Conservation (phyloP, 495 filamentous ascomycete species). For the Staphylotrichum tortipilum region DNA sequence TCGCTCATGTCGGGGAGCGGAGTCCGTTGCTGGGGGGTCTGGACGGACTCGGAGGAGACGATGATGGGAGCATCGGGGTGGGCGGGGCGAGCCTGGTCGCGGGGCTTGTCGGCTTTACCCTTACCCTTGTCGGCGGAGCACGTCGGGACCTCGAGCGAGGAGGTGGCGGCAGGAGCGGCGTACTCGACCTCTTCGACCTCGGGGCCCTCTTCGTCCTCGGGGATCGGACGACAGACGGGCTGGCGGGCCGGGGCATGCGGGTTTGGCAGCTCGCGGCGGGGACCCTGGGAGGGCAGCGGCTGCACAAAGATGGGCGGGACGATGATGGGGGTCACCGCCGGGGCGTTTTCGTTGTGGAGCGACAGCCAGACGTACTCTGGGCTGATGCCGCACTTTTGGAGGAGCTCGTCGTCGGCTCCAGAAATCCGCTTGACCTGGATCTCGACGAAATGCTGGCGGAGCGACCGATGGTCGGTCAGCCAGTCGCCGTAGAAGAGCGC, state of each 20-base stretch:
- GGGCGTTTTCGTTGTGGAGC: conserved; percentile 3
- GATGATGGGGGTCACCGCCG: neutral
- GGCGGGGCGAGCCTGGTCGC: neutral
- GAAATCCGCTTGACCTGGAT: conserved; percentile 25
- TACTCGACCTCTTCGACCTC: neutral
- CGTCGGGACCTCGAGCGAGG: neutral
- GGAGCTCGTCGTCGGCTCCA: conserved; percentile 11
- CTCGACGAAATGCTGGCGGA: conserved; percentile 16
- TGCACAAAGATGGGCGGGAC: neutral
- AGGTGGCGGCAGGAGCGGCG: neutral
- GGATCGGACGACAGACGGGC: neutral
- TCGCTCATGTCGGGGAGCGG: neutral
- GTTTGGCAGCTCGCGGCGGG: neutral
- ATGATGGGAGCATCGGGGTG: neutral
- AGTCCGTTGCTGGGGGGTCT: neutral
- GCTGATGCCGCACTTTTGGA: conserved; percentile 10
- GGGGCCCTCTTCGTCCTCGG: neutral
- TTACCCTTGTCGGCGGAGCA: conserved; percentile 9
- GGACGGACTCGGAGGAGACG: neutral
- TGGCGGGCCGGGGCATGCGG: too few relatives aligned
- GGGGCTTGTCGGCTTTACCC: neutral
- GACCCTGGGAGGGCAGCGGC: neutral
- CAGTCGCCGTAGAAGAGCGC: conserved; percentile 17
- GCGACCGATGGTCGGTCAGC: conserved; percentile 6
- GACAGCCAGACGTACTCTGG: conserved; percentile 8